Evolutionary conservation across 495 filamentous ascomycete species (phyloP).

Genomic region (Darksidea phi): DNA sequence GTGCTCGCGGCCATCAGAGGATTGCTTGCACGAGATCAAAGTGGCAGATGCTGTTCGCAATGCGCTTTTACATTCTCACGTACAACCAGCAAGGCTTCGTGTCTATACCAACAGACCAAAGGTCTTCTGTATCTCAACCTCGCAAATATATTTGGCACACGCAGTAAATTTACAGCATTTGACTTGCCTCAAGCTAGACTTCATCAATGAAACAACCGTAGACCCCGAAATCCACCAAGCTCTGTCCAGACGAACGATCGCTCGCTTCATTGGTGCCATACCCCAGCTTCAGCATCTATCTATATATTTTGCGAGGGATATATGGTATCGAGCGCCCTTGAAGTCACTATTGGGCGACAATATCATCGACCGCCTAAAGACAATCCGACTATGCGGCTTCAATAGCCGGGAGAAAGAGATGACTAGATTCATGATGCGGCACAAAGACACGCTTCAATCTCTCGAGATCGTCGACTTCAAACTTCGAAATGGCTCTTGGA

Average conservation of each 20-base stretch:
- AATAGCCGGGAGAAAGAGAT: slow-evolving; percentile 13
- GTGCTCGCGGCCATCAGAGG: slow-evolving; percentile 1
- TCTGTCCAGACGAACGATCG: slow-evolving; percentile 9
- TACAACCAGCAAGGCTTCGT: slow-evolving; percentile 6
- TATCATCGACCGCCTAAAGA: not conserved
- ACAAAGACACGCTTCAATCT: slow-evolving; percentile 2
- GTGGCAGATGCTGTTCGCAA: not conserved
- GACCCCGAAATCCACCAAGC: slow-evolving; percentile 16
- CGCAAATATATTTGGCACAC: not conserved
- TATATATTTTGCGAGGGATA: slow-evolving; percentile 21
- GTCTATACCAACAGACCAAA: slow-evolving; percentile 21
- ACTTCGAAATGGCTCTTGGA: slow-evolving; percentile 20
- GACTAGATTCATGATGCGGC: slow-evolving; percentile 2
- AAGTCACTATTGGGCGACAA: slow-evolving; percentile 1
- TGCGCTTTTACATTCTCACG: slow-evolving; percentile 9
- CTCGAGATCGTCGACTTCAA: slow-evolving; percentile 23
- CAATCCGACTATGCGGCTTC: slow-evolving; percentile 19
- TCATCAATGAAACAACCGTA: slow-evolving; percentile 10
- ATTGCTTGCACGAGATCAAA: slow-evolving; percentile 10
- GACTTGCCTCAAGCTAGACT: slow-evolving; percentile 15
- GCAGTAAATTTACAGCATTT: slow-evolving; percentile 3
- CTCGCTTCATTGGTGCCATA: slow-evolving; percentile 3
- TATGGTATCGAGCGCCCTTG: slow-evolving; percentile 22
- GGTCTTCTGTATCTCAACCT: not conserved
- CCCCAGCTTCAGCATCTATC: slow-evolving; percentile 12